A percentile compares a stretch with the other conserved stretches of the same genome.
phyloP scores from a whole-genome alignment of 2,329 filamentous ascomycete species.

The Ceratocystis cacaofunesta region DNA sequence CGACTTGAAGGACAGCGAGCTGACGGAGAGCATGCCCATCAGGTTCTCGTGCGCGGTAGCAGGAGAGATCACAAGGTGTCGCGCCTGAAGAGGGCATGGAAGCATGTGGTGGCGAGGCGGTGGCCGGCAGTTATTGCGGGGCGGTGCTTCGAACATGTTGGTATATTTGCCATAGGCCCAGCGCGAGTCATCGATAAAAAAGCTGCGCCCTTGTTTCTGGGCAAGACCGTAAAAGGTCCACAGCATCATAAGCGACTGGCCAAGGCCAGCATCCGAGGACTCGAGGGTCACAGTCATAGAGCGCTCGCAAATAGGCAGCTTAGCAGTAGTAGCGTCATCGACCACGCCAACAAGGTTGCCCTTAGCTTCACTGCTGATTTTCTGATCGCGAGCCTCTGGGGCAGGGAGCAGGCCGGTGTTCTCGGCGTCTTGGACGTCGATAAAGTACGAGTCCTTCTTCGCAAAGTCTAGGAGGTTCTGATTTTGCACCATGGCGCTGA shows the following conservation, averaged over 20 bases:
- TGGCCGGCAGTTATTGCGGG: slow-evolving; percentile 49
- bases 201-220: slow-evolving; percentile 54
- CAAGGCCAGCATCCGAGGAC: slow-evolving; percentile 56
- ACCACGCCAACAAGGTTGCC: slow-evolving; percentile 35
- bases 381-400: slow-evolving; percentile 25
- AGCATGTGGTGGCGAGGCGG: slow-evolving; percentile 63
- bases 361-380: slow-evolving; percentile 22
- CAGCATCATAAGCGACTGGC: slow-evolving; percentile 59
- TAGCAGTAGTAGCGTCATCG: slow-evolving; percentile 29
- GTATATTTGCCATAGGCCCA: slow-evolving; percentile 71
- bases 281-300: slow-evolving; percentile 70
- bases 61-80: slow-evolving; percentile 58
- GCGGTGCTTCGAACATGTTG: slow-evolving; percentile 55
- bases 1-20: slow-evolving; percentile 4
- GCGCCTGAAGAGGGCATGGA: slow-evolving; percentile 62
- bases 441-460: slow-evolving; percentile 49
- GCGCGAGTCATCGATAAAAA: slow-evolving; percentile 72
- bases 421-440: slow-evolving; percentile 63
- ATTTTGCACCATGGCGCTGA: slow-evolving; percentile 22
- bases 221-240: slow-evolving; percentile 78
- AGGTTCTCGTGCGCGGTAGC: slow-evolving; percentile 47
- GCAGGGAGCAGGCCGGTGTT: slow-evolving; percentile 43
- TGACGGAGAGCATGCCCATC: slow-evolving; percentile 30
- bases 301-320: slow-evolving; percentile 46
- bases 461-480: slow-evolving; percentile 26